Evolutionary conservation across 371 early-diverging fungal genomes (phyloP).

Genomic region (Mortierella sp.): DNA sequence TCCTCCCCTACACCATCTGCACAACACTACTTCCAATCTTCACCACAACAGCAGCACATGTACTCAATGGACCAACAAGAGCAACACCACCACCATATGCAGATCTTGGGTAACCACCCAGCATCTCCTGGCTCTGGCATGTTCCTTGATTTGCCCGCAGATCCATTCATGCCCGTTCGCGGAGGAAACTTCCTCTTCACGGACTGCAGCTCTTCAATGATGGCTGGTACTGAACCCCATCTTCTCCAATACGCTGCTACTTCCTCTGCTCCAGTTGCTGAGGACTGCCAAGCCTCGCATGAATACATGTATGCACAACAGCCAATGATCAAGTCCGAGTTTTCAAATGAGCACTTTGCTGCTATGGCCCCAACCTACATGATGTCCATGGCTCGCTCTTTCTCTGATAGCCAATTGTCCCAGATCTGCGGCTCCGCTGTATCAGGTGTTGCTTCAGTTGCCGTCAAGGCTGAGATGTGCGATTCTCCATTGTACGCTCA

Average conservation of each 20-base stretch:
- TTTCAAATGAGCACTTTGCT: constrained; percentile 40
- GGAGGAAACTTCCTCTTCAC: constrained; percentile 7
- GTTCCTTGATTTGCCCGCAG: constrained; percentile 37
- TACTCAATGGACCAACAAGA: constrained; percentile 14
- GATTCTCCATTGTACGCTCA: constrained; percentile 35
- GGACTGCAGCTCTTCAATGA: background rate
- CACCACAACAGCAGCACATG: constrained; percentile 13
- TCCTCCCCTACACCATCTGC: constrained; percentile 10
- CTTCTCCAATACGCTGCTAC: constrained; percentile 10
- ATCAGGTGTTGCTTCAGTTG: constrained; percentile 1
- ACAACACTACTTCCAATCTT: constrained; percentile 9
- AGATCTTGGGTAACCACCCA: constrained; percentile 50
- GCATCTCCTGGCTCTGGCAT: constrained; percentile 30
- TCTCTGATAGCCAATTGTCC: constrained; percentile 42
- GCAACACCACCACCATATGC: constrained; percentile 32
- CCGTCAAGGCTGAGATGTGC: constrained; percentile 27
- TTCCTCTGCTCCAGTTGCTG: constrained; percentile 23
- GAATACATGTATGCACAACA: constrained; percentile 36
- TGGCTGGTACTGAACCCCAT: background rate
- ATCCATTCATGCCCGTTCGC: constrained; percentile 11
- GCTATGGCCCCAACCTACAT: constrained; percentile 36
- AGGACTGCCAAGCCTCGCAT: constrained; percentile 35
- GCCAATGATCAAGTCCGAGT: constrained; percentile 22
- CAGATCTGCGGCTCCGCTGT: constrained; percentile 20
- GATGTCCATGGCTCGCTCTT: constrained; percentile 49